A percentile compares a stretch with the other conserved stretches of the same genome.
These are phyloP conservation scores for Cyberlindnera euphorbiae DNA, from an alignment of 805 yeast genomes.

Conservation along the genomic window DNA sequence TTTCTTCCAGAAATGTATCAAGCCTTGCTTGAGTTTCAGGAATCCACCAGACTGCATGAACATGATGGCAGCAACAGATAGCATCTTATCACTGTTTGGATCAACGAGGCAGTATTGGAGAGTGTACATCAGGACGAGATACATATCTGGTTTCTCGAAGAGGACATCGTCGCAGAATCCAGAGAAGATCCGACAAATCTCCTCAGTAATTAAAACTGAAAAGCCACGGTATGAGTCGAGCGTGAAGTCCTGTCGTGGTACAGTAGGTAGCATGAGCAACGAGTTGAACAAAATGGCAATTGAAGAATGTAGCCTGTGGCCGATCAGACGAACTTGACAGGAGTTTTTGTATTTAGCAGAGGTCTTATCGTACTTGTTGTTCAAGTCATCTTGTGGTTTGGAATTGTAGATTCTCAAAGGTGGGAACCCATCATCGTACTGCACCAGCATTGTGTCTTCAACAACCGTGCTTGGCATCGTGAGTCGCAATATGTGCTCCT, in stretches of 20 bases:
- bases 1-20: conserved; percentile 26
- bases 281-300: conserved; percentile 39
- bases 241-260: conserved; percentile 42
- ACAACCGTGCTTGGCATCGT: conserved; percentile 43
- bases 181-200: conserved; percentile 23
- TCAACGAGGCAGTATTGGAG: conserved; percentile 32
- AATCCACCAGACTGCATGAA: conserved; percentile 51
- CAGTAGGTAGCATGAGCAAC: conserved; percentile 40
- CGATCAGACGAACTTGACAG: conserved; percentile 47
- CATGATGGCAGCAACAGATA: conserved; percentile 38
- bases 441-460: conserved; percentile 35
- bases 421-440: conserved; percentile 31
- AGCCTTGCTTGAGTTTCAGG: conserved; percentile 27
- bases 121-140: conserved; percentile 34
- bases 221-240: conserved; percentile 32
- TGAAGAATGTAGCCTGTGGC: conserved; percentile 43
- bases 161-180: conserved; percentile 22
- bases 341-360: conserved; percentile 62
- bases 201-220: conserved; percentile 38
- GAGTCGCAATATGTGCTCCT: conserved; percentile 50
- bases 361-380: conserved; percentile 36
- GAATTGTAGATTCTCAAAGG: conserved; percentile 39
- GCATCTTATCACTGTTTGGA: conserved; percentile 29
- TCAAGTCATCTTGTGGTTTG: conserved; percentile 31
- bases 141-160: conserved; percentile 24